phyloP scores from a whole-genome alignment of 139 green algal species.

The Pseudopediastrum boryanum region DNA sequence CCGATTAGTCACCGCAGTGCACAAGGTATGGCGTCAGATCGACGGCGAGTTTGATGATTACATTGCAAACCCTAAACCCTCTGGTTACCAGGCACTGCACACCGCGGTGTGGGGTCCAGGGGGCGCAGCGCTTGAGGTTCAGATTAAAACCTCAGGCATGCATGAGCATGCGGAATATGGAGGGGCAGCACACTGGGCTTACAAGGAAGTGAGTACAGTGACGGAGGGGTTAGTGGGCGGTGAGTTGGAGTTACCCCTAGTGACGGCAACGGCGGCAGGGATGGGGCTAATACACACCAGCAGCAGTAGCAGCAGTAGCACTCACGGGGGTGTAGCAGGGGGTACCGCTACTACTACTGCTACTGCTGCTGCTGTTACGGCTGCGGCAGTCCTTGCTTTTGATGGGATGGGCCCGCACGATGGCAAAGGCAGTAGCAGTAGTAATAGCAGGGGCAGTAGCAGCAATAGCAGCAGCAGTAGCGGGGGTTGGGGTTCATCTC shows the following conservation, averaged over 20 bases:
- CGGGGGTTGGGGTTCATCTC: background rate
- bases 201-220: conserved; percentile 74
- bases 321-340: background rate
- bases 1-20: conserved; percentile 76
- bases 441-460: background rate
- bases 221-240: background rate
- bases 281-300: conserved; percentile 3
- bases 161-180: conserved; percentile 85
- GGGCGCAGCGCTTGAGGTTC: conserved; percentile 79
- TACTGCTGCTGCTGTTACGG: too few species aligned
- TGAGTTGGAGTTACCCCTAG: background rate
- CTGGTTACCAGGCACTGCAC: conserved; percentile 89
- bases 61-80: conserved; percentile 85
- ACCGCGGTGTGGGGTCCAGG: conserved; percentile 74
- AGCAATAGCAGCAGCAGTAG: conserved; percentile 12
- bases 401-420: too few species aligned
- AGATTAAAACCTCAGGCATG: conserved; percentile 72
- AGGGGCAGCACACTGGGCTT: conserved; percentile 85
- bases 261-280: background rate
- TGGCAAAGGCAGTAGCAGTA: background rate
- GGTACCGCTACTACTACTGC: conserved; percentile 1
- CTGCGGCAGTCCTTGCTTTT: too few species aligned
- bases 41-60: conserved; percentile 87
- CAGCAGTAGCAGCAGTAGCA: conserved; percentile 22
- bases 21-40: conserved; percentile 84